Evolutionary conservation across 2,329 filamentous ascomycete species (phyloP), one percentile per base, ranked within the genome.

Genomic region (Elsinoe batatas): DNA sequence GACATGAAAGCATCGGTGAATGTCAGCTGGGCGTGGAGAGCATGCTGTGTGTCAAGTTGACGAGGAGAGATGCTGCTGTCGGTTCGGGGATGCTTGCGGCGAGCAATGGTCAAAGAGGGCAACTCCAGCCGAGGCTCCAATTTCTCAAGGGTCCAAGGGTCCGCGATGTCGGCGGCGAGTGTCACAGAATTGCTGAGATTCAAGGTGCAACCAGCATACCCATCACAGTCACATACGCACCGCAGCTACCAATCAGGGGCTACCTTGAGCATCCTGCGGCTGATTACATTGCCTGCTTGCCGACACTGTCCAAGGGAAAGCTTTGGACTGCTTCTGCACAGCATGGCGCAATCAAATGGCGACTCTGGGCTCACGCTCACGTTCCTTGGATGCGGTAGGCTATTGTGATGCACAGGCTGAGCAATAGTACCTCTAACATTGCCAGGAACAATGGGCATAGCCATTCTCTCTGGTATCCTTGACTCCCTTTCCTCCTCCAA

Each of bases 391-490:
- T 93, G 87, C 70, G 88, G 87, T 87, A 78, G 74, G 30, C 22
- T 30, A 55, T 10, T 5, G 32, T 32, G 11, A 20, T 11, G 26
- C 58, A 13, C 42, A 36, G 13, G 50, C 53, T 33, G 13, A 5
- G 17, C 30, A 26, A 49, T n/a, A 26, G 26, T 54, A 26, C 30
- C 13, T 38, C 57, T 54, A 37, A 57, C 55, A 42, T 54, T 12
- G 50, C 53, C 63, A 90, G 86, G 88, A 61, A 91, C 84, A 54
- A 87, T 95, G 82, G 89, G 89, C 58, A 87, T 88, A 58, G 88
- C 88, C 57, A 91, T 95, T 62, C 80, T 94, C 57, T 83, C 80
- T 55, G 89, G 88, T 60, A 85, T 95, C 65, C 79, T 94, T 62
- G 76, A 81, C 58, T 87, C 86, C 10, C 78, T 93, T 58, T 64